Conservation (phyloP, 352 stramenopile genomes). For the Globisporangium nunn region DNA sequence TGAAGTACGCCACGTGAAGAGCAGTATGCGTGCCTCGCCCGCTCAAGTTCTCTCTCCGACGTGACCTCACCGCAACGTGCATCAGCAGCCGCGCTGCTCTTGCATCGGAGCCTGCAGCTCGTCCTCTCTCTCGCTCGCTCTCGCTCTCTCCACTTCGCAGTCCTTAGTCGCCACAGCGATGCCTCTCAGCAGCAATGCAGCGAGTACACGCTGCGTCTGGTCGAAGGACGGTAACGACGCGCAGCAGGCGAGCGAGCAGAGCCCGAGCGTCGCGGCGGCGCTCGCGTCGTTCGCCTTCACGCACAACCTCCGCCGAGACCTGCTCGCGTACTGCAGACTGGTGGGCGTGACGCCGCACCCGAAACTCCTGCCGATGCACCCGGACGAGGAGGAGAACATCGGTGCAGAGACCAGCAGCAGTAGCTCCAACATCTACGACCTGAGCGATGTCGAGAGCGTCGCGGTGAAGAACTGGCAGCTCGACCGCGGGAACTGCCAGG, state of each 20-base stretch:
- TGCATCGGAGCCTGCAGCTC: too few species aligned
- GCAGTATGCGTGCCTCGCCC: too few species aligned
- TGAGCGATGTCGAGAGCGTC: constrained; percentile 52
- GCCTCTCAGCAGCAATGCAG: constrained; percentile 1
- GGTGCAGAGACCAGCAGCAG: constrained; percentile 14
- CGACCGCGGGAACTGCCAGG: constrained; percentile 43
- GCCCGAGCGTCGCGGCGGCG: constrained; percentile 12
- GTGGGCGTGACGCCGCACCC: constrained; percentile 50
- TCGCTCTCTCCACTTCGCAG: too few species aligned
- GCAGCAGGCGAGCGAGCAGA: constrained; percentile 9
- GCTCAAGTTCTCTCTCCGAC: too few species aligned
- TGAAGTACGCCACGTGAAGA: too few species aligned
- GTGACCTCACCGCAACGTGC: too few species aligned
- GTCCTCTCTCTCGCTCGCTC: too few species aligned
- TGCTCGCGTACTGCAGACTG: constrained; percentile 55
- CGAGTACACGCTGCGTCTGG: constrained; percentile 25
- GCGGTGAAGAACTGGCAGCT: constrained; percentile 60
- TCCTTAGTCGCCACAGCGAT: not conserved
- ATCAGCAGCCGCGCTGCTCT: too few species aligned
- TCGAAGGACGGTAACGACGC: constrained; percentile 37
- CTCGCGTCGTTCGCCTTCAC: constrained; percentile 17
- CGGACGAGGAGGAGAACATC: constrained; percentile 47
- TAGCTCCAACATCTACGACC: constrained; percentile 31
- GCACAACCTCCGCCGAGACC: constrained; percentile 47
- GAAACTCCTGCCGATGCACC: constrained; percentile 50